Conservation (phyloP, 495 filamentous ascomycete genomes). For the Penicillium cinerascens region DNA sequence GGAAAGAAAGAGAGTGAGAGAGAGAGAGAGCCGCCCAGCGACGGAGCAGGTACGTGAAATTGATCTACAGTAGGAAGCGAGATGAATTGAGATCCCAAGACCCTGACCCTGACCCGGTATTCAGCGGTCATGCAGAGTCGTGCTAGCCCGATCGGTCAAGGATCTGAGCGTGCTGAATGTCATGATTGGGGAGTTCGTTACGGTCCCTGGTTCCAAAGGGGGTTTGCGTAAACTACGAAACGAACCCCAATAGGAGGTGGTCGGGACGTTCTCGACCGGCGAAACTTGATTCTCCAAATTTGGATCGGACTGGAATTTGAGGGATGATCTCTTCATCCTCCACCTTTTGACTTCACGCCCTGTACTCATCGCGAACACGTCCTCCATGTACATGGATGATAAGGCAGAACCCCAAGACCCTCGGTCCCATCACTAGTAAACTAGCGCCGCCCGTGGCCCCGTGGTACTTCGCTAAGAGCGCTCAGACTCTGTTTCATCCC, state of each 20-base stretch:
- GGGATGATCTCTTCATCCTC: not conserved
- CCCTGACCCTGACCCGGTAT: conserved; percentile 12
- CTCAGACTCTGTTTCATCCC: conserved; percentile 17
- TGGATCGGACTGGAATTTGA: not conserved
- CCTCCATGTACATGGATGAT: not conserved
- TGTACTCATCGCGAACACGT: too few relatives aligned
- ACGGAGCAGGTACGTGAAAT: not conserved
- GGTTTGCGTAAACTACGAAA: not conserved
- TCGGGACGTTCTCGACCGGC: not conserved
- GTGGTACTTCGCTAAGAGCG: conserved; percentile 2
- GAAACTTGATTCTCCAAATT: not conserved
- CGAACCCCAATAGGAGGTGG: conserved; percentile 11
- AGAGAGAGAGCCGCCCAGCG: not conserved
- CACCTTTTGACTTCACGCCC: too few relatives aligned
- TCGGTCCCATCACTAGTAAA: not conserved
- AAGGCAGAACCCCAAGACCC: not conserved
- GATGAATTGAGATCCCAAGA: not conserved
- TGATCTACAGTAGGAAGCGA: not conserved
- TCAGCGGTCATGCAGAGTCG: not conserved
- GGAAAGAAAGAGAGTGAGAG: conserved; percentile 6
- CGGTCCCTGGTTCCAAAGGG: conserved; percentile 15
- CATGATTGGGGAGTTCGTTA: conserved; percentile 7
- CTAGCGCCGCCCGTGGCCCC: conserved; percentile 7
- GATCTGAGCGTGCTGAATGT: not conserved
- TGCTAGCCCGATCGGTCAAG: conserved; percentile 1